Evolutionary conservation across 2,329 filamentous ascomycete genomes (phyloP).

Genomic region (Penicillium hesseltinei): DNA sequence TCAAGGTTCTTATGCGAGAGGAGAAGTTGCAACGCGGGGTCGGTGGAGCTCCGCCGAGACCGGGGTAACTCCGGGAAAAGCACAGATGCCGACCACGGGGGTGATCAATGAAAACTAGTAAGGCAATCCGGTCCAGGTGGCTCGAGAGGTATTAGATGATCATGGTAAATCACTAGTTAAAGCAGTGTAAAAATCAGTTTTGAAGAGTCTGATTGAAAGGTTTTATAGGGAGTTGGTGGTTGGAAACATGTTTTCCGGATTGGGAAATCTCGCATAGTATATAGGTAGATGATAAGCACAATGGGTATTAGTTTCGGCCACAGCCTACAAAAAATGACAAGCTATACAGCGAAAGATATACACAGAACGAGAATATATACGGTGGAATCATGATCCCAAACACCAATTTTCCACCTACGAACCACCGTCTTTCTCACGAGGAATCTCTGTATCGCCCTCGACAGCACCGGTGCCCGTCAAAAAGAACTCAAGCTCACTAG

Average conservation of each 20-base stretch:
- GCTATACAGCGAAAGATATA: neutral
- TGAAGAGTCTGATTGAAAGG: too few relatives aligned
- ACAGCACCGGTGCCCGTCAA: constrained; percentile 44
- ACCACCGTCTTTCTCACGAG: neutral
- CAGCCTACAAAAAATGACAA: neutral
- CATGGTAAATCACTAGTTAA: too few relatives aligned
- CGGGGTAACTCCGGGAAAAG: constrained; percentile 1
- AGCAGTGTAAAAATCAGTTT: too few relatives aligned
- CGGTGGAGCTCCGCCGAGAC: constrained; percentile 8
- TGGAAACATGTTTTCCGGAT: too few relatives aligned
- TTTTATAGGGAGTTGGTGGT: too few relatives aligned
- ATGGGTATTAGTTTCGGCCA: constrained; percentile 5
- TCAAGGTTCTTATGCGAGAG: neutral
- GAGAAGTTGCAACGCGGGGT: constrained; percentile 1
- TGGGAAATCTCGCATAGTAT: too few relatives aligned
- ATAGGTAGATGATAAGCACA: neutral
- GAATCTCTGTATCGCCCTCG: constrained; percentile 8
- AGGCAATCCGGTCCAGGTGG: neutral
- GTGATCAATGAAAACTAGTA: neutral
- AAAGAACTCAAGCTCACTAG: constrained; percentile 77
- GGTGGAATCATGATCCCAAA: neutral
- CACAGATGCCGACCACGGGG: neutral
- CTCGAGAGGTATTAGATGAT: too few relatives aligned
- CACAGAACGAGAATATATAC: neutral
- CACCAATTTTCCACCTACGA: neutral